Percentiles rank a stretch among this genome's conserved stretches.
These are phyloP conservation scores for Vaccinium darrowii DNA, from an alignment of 148 eudicot genomes.

Conservation along the genomic window DNA sequence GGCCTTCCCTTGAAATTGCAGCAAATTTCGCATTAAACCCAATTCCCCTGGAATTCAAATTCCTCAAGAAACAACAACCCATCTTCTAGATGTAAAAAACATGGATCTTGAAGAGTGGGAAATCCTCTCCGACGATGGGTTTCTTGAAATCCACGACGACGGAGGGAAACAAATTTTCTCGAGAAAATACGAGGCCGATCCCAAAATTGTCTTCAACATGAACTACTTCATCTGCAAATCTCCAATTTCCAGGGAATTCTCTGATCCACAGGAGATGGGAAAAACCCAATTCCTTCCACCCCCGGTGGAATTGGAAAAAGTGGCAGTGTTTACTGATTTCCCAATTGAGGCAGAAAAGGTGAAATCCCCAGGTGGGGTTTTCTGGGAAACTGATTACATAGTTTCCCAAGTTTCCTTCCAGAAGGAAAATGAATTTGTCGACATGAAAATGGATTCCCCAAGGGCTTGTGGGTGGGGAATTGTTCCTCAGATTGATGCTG, in stretches of 20 bases:
- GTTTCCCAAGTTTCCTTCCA: slow-evolving; percentile 82
- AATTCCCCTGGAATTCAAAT: slow-evolving; percentile 10
- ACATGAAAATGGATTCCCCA: slow-evolving; percentile 88
- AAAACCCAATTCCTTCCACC: slow-evolving; percentile 25
- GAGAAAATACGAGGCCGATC: slow-evolving; percentile 21
- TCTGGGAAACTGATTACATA: slow-evolving; percentile 31
- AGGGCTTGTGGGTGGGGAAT: slow-evolving; percentile 52
- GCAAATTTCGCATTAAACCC: not conserved
- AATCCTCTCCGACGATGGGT: slow-evolving; percentile 56
- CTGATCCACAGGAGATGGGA: slow-evolving; percentile 11
- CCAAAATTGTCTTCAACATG: slow-evolving; percentile 37
- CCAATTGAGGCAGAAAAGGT: slow-evolving; percentile 4
- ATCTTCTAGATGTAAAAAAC: slow-evolving; percentile 23
- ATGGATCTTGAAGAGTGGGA: slow-evolving; percentile 91
- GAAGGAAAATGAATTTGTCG: slow-evolving; percentile 83
- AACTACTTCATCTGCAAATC: slow-evolving; percentile 41
- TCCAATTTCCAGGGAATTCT: slow-evolving; percentile 24
- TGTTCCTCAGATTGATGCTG: slow-evolving; percentile 44
- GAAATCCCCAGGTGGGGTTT: not conserved
- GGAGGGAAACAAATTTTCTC: slow-evolving; percentile 32
- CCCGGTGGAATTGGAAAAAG: slow-evolving; percentile 35
- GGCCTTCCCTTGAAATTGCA: not conserved
- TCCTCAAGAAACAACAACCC: not conserved
- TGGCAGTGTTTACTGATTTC: not conserved
- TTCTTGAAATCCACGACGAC: slow-evolving; percentile 58